phyloP scores from a whole-genome alignment of 495 filamentous ascomycete species.

The Lentithecium fluviatile region DNA sequence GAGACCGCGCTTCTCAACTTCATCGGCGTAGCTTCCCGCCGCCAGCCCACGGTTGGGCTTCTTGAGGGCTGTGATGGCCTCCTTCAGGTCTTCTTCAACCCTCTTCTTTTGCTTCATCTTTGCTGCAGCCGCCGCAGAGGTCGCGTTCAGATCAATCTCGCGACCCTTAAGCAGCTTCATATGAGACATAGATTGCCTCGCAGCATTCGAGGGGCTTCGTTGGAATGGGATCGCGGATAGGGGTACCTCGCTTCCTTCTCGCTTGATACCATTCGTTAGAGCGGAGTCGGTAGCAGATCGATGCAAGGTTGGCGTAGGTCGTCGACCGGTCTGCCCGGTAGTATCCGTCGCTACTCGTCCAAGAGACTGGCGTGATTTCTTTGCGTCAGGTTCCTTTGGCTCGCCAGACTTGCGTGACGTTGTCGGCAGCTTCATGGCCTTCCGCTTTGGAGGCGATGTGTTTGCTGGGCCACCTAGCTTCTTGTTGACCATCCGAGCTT shows the following conservation, averaged over 20 bases:
- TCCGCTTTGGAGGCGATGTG: constrained; percentile 60
- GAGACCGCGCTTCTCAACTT: constrained; percentile 61
- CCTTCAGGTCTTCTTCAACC: constrained; percentile 75
- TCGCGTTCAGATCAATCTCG: constrained; percentile 65
- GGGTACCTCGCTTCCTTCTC: constrained; percentile 62
- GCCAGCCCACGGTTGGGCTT: constrained; percentile 84
- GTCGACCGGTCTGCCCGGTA: constrained; percentile 41
- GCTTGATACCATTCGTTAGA: constrained; percentile 56
- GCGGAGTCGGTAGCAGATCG: constrained; percentile 66
- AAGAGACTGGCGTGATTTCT: constrained; percentile 57
- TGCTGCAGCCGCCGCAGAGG: constrained; percentile 56
- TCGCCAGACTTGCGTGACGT: constrained; percentile 52
- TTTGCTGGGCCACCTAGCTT: constrained; percentile 79
- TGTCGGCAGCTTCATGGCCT: constrained; percentile 44
- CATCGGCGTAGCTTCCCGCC: constrained; percentile 68
- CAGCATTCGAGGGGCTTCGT: constrained; percentile 41
- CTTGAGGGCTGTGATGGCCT: constrained; percentile 78
- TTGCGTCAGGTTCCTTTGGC: constrained; percentile 52
- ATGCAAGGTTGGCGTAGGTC: constrained; percentile 51
- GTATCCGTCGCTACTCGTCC: constrained; percentile 70
- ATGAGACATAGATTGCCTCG: constrained; percentile 27
- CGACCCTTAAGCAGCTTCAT: constrained; percentile 60
- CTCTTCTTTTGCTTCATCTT: constrained; percentile 73
- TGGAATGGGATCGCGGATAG: constrained; percentile 52
- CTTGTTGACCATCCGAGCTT: constrained; percentile 74